Evolutionary conservation across 768 basidiomycete species (phyloP).

Genomic region (Candolleomyces eurysporus): DNA sequence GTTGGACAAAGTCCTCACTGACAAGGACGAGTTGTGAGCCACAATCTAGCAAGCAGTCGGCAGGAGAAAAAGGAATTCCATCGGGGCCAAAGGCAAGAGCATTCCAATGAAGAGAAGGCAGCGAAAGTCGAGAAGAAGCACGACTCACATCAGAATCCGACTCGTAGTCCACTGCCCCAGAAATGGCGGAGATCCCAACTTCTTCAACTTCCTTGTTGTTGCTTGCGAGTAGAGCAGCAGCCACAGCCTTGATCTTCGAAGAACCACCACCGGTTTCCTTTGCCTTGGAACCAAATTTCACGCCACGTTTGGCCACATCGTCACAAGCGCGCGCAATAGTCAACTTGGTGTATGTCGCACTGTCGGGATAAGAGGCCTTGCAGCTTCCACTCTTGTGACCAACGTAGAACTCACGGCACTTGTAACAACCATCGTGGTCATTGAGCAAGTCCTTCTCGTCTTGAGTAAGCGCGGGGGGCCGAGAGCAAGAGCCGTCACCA

Average conservation of each 20-base stretch:
- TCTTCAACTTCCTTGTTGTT: too few species aligned
- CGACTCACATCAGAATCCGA: too few species aligned
- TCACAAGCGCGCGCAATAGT: neutral
- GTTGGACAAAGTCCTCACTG: too few species aligned
- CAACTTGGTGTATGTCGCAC: neutral
- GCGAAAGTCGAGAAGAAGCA: too few species aligned
- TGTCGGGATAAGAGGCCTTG: neutral
- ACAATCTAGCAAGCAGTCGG: too few species aligned
- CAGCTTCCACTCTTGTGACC: neutral
- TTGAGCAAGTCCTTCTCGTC: neutral
- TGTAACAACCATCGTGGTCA: neutral
- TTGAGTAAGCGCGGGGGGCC: neutral
- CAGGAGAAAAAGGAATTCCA: too few species aligned
- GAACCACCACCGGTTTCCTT: conserved; percentile 23
- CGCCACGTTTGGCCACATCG: conserved; percentile 1
- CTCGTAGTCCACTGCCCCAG: too few species aligned
- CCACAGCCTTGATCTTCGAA: neutral
- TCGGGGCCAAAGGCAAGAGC: too few species aligned
- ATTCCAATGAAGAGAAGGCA: too few species aligned
- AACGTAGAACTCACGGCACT: neutral
- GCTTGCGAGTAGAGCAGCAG: neutral
- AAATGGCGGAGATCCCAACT: too few species aligned
- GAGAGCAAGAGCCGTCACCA: neutral
- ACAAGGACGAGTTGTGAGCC: too few species aligned
- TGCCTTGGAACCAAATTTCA: conserved; percentile 35